Conservation (phyloP, 371 early-diverging fungal genomes). For the Mucor velutinosus region DNA sequence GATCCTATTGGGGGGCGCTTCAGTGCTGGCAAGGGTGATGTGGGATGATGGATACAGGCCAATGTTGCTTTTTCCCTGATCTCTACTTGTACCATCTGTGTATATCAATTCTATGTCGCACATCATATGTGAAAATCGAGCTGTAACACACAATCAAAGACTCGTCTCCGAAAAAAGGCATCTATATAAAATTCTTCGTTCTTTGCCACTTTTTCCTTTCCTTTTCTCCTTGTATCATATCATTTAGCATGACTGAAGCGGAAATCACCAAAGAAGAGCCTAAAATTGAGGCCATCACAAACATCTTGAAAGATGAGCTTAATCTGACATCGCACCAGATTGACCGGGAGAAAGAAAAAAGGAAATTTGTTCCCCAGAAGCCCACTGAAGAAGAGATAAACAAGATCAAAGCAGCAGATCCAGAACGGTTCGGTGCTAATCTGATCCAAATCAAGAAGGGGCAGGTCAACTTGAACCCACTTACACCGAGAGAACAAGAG, state of each 20-base stretch:
- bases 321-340: slow-evolving; percentile 8
- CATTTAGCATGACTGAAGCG: not conserved
- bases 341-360: not conserved
- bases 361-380: slow-evolving; percentile 13
- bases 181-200: not conserved
- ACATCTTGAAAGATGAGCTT: slow-evolving; percentile 16
- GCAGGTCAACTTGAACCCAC: slow-evolving; percentile 26
- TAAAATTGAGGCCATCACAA: slow-evolving; percentile 20
- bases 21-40: too few species aligned
- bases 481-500: slow-evolving; percentile 44
- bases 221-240: not conserved
- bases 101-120: not conserved
- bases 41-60: not conserved
- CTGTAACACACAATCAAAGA: not conserved
- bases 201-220: not conserved
- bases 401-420: slow-evolving; percentile 8
- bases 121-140: not conserved
- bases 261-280: not conserved
- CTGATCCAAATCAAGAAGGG: slow-evolving; percentile 17
- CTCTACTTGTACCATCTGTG: not conserved
- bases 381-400: slow-evolving; percentile 1
- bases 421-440: slow-evolving; percentile 19
- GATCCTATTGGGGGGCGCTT: too few species aligned
- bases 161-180: not conserved
- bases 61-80: not conserved